These are phyloP conservation scores for Tremellales sp. DNA, from an alignment of 1,284 basidiomycete species.

Conservation along the genomic window DNA sequence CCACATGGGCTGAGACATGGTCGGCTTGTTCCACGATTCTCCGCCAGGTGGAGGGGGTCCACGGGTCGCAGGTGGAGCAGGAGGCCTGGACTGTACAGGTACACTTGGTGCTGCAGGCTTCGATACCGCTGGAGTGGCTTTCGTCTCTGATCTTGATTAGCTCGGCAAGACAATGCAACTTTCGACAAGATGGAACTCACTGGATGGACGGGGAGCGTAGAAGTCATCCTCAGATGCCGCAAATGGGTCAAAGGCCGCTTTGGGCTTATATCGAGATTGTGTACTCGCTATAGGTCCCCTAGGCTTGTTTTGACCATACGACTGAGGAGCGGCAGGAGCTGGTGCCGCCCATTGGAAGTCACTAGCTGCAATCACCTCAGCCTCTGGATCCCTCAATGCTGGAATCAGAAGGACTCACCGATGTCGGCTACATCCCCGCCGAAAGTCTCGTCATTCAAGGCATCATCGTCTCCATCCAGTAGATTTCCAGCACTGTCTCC, in stretches of 20 bases:
- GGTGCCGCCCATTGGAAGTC: slow-evolving; percentile 78
- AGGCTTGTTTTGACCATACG: slow-evolving; percentile 6
- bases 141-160: slow-evolving; percentile 15
- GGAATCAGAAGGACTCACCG: slow-evolving; percentile 55
- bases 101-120: too few relatives aligned
- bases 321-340: slow-evolving; percentile 10
- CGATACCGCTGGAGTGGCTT: too few relatives aligned
- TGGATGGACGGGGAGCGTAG: slow-evolving; percentile 34
- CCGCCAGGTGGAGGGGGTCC: too few relatives aligned
- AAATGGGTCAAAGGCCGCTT: slow-evolving; percentile 40
- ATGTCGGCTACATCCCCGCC: slow-evolving; percentile 63
- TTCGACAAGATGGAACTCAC: slow-evolving; percentile 15
- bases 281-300: slow-evolving; percentile 34
- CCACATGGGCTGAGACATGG: slow-evolving; percentile 48
- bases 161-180: slow-evolving; percentile 5
- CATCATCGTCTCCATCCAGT: slow-evolving; percentile 82
- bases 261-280: slow-evolving; percentile 38
- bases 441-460: slow-evolving; percentile 94
- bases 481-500: slow-evolving; percentile 77
- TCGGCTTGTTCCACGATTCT: slow-evolving; percentile 29
- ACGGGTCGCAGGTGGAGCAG: too few relatives aligned
- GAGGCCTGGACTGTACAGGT: too few relatives aligned
- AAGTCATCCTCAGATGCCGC: slow-evolving; percentile 49
- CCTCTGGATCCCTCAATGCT: background rate
- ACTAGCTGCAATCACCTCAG: slow-evolving; percentile 57